Evolutionary conservation across 2,329 filamentous ascomycete genomes (phyloP), one percentile per base, ranked within the genome.

Genomic region (Xylaria sp.): DNA sequence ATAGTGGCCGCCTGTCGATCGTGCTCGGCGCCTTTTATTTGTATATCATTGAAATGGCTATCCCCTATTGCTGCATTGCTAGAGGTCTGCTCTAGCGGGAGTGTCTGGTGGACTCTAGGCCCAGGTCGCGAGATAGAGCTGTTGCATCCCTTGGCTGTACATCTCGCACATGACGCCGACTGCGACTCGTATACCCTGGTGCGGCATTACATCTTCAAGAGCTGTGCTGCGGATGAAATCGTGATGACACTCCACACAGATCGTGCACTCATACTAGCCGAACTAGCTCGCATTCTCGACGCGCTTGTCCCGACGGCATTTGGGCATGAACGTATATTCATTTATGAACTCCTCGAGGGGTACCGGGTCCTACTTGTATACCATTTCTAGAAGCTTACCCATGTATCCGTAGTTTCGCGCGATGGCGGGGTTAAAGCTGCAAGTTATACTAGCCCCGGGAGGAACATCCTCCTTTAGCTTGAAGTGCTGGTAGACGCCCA

Each of bases 91-190:
- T 60, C 61, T 5, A 60, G 12, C 18, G 65, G 62, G 12, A 69
- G 61, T 2, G 58, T 70, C 58, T 1, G 61, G 61, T 1, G 65
- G 68, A 1, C 62, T 51, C 8, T 57, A 58, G 27, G 60, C 37
- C 32, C 68, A 68, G 18, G 65, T 51, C 16, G 35, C 58, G 1
- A 70, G 60, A 48, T 70, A 70, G 13, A 65, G 37, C 16, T 59
- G 48, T 5, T 65, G 62, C 68, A 70, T 70, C 2, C 65, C 65
- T 13, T 40, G 53, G 25, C 68, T 70, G 23, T 70, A 70, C 68
- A 70, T 70, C 51, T 68, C 65, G 25, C 68, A 70, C 68, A 70
- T 70, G 58, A 68, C 40, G 25, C 18, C 16, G 18, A 35, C 53
- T 37, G 32, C 18, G 32, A 63, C 53, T 3, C n/a, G 53, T 0